Base-by-base conservation (phyloP, 2,329 filamentous ascomycete species). In the Sclerotinia subarctica region DNA sequence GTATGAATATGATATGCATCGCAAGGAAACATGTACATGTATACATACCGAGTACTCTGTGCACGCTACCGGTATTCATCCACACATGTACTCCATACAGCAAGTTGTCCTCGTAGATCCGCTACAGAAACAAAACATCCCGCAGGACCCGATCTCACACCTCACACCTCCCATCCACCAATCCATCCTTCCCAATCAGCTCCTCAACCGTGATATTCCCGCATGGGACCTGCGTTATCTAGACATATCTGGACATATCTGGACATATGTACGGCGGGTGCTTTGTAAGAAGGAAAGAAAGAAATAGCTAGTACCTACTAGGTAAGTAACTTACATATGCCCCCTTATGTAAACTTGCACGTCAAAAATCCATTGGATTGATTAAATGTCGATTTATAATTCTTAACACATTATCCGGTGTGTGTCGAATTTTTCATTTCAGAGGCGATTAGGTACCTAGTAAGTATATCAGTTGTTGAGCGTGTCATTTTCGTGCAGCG, bases 271-370 rank as follows among this genome's bases (percentile, higher is more conserved):
- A 32, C 46, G 51, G 29, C 32, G 15, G 21, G 26, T 51, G 59
- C 59, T 63, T 51, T 51, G 59, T 63, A 51, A 63, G 29, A 38
- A 21, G 44, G 11, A 26, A 51, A 63, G 29, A 38, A 21, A 58
- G 11, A 26, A 42, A 26, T 57, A n/a, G 5, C 32, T 56, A 38
- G 53, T 35, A n/a, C 38, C 13, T 42, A 38, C 35, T 38, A 38
- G 35, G 35, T 38, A n/a, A n/a, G n/a, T n/a, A n/a, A 38, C 19
- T 10, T 54, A 21, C n/a, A 38, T 21, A 7, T 21, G 13, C 21
- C 29, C 21, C 17, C 26, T 35, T 38, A 26, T 21, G 24, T n/a
- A 51, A 15, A 3, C 8, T 8, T 11, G 19, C 2, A 21, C 49
- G 7, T 49, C 58, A 19, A 29, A 49, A 35, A 5, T 49, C 32